A percentile compares a stretch with the other conserved stretches of the same genome.
These are phyloP conservation scores for Fraxinus sp. DNA, from an alignment of 305 asterid species.

Conservation along the genomic window DNA sequence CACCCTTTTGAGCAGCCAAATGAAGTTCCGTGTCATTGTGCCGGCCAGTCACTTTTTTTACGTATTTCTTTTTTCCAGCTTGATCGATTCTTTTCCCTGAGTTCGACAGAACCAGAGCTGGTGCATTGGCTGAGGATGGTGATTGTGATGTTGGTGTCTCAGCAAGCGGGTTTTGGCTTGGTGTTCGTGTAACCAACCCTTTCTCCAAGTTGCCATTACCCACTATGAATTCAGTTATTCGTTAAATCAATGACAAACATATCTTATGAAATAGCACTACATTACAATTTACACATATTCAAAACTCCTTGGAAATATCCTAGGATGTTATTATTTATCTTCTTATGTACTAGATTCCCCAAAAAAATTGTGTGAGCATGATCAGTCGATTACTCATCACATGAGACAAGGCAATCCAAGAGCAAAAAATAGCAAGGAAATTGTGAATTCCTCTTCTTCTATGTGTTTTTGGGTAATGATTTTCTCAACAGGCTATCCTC, in stretches of 20 bases:
- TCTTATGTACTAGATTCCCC: background rate
- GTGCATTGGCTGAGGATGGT: conserved; percentile 83
- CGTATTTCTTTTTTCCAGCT: conserved; percentile 46
- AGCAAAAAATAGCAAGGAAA: background rate
- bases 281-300: background rate
- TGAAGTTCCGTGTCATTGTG: conserved; percentile 61
- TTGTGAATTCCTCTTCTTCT: background rate
- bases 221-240: background rate
- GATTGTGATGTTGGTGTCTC: conserved; percentile 72
- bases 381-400: background rate
- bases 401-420: background rate
- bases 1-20: conserved; percentile 60
- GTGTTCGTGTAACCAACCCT: conserved; percentile 39
- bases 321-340: background rate
- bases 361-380: background rate
- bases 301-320: background rate
- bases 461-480: background rate
- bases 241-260: background rate
- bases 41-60: conserved; percentile 58
- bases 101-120: conserved; percentile 55
- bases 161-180: conserved; percentile 42
- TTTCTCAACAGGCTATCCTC: background rate
- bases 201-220: conserved; percentile 52
- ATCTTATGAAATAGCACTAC: background rate
- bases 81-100: conserved; percentile 56